Conservation (phyloP, 192 early-diverging fungal genomes). For the Linnemannia exigua region DNA sequence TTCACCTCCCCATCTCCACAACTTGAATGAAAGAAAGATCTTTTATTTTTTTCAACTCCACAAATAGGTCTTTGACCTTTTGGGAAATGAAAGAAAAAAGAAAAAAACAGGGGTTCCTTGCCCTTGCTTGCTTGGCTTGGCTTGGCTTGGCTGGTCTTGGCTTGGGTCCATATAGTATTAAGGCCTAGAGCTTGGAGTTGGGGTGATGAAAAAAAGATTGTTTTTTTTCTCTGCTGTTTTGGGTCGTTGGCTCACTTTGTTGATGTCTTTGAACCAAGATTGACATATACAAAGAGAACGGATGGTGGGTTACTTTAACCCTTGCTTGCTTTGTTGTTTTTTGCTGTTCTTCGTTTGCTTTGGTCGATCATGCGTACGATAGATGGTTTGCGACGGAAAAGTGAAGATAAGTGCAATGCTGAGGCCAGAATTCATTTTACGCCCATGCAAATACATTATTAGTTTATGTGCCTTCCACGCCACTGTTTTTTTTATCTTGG, state of each 20-base stretch:
- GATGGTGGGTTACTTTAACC: no score
- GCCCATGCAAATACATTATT: not conserved
- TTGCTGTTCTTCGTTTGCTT: not conserved
- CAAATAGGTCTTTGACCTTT: not conserved
- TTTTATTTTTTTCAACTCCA: not conserved
- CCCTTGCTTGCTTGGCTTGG: no score
- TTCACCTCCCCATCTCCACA: not conserved
- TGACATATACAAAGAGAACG: no score
- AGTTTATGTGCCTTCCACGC: not conserved
- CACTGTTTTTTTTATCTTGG: not conserved
- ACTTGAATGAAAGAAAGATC: not conserved
- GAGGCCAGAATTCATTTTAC: not conserved
- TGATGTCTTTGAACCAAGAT: not conserved
- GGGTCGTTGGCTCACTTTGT: not conserved
- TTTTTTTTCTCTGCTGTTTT: not conserved
- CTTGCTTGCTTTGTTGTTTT: not conserved
- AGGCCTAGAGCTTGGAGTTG: no score
- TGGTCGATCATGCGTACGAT: not conserved
- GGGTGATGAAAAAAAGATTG: not conserved
- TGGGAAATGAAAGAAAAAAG: not conserved
- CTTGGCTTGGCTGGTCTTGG: not conserved
- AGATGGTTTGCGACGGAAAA: not conserved
- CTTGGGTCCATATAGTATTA: no score
- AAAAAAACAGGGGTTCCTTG: not conserved
- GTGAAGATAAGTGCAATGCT: not conserved